These are phyloP conservation scores for Rutstroemia sp. DNA, from an alignment of 2,329 filamentous ascomycete genomes.

Conservation along the genomic window DNA sequence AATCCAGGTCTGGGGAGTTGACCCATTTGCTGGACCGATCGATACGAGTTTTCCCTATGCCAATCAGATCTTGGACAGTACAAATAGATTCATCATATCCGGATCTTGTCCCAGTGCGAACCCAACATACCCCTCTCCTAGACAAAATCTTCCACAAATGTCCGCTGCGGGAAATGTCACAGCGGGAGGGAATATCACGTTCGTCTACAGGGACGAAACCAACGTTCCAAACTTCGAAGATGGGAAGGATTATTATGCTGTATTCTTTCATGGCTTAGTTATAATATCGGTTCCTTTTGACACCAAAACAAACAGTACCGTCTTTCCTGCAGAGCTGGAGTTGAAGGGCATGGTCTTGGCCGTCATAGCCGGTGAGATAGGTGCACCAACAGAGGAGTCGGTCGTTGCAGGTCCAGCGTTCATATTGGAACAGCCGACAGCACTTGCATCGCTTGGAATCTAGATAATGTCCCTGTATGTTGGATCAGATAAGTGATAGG, in stretches of 20 bases:
- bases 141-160: constrained; percentile 31
- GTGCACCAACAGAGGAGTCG: constrained; percentile 32
- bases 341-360: constrained; percentile 32
- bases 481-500: no score
- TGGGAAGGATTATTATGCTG: constrained; percentile 31
- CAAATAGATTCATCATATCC: constrained; percentile 28
- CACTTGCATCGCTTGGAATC: background rate
- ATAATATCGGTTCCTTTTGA: constrained; percentile 33
- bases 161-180: constrained; percentile 22
- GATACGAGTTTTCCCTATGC: constrained; percentile 37
- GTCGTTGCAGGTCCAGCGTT: constrained; percentile 34
- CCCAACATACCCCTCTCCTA: constrained; percentile 32
- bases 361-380: constrained; percentile 31
- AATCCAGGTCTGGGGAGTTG: constrained; percentile 34
- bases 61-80: constrained; percentile 35
- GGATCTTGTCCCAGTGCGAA: constrained; percentile 32
- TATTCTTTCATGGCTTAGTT: constrained; percentile 34
- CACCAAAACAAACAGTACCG: constrained; percentile 28
- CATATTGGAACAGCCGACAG: constrained; percentile 27
- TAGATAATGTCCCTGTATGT: no score
- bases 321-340: constrained; percentile 32
- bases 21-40: constrained; percentile 34
- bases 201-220: constrained; percentile 27
- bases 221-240: constrained; percentile 24
- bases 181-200: constrained; percentile 28